Conservation (phyloP, 192 early-diverging fungal species). For the Entomortierella parvispora region DNA sequence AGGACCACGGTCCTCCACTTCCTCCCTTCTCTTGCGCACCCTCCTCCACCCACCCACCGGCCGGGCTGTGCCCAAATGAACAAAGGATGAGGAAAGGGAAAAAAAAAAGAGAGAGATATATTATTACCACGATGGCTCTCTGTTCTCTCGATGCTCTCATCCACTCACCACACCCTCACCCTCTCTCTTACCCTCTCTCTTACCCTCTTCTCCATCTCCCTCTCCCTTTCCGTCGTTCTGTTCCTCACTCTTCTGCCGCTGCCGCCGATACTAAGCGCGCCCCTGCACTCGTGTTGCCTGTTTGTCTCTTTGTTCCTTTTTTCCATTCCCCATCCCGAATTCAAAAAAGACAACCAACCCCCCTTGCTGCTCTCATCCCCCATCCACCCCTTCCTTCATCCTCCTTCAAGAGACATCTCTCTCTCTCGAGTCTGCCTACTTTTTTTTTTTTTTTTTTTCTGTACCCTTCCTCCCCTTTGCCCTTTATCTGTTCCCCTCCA, state of each 20-base stretch:
- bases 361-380: slow-evolving; percentile 6
- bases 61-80: too few species aligned
- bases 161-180: not conserved
- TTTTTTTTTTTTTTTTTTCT: not conserved
- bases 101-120: not conserved
- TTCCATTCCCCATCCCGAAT: slow-evolving; percentile 22
- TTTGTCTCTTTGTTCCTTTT: slow-evolving; percentile 32
- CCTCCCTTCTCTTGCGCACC: too few species aligned
- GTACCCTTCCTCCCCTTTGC: not conserved
- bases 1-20: too few species aligned
- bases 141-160: not conserved
- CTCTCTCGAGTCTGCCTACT: too few species aligned
- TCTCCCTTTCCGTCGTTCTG: not conserved
- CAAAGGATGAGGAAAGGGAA: too few species aligned
- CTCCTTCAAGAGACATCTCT: slow-evolving; percentile 1
- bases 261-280: not conserved
- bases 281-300: not conserved
- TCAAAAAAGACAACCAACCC: slow-evolving; percentile 35
- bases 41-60: too few species aligned
- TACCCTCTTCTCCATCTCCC: not conserved
- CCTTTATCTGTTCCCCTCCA: not conserved
- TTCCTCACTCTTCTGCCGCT: slow-evolving; percentile 1
- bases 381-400: not conserved
- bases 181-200: not conserved
- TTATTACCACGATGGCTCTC: not conserved